Evolutionary conservation across 2,329 filamentous ascomycete genomes (phyloP).

Genomic region (Leptosphaerulina australis): DNA sequence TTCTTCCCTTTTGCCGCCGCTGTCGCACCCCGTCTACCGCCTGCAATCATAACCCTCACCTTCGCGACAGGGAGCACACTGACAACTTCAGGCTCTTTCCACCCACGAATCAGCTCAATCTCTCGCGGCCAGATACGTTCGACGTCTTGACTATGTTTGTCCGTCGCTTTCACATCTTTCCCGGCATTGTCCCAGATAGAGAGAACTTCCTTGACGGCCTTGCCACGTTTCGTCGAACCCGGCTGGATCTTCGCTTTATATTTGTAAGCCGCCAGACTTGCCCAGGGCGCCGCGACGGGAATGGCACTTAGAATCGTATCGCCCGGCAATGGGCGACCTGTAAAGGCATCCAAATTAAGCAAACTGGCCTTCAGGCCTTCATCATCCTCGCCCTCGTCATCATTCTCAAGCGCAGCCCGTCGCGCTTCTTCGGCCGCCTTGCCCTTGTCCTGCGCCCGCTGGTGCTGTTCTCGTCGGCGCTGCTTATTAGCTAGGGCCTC

Average conservation of each 20-base stretch:
- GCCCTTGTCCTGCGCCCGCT: slow-evolving; percentile 74
- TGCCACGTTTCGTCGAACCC: slow-evolving; percentile 88
- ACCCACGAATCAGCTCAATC: slow-evolving; percentile 78
- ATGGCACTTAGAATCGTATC: slow-evolving; percentile 78
- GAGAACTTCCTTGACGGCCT: slow-evolving; percentile 90
- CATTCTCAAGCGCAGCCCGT: slow-evolving; percentile 48
- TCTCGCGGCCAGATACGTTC: slow-evolving; percentile 87
- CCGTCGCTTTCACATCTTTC: slow-evolving; percentile 53
- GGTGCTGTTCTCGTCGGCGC: slow-evolving; percentile 79
- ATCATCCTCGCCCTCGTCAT: slow-evolving; percentile 63
- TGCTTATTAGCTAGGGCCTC: slow-evolving; percentile 74
- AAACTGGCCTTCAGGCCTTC: slow-evolving; percentile 55
- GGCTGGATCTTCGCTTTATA: slow-evolving; percentile 97
- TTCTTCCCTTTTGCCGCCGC: slow-evolving; percentile 39
- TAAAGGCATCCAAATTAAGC: slow-evolving; percentile 67
- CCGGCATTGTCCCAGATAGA: slow-evolving; percentile 76
- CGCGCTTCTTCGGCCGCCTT: slow-evolving; percentile 77
- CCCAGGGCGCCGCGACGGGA: slow-evolving; percentile 68
- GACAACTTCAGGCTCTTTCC: slow-evolving; percentile 82
- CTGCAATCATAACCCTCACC: slow-evolving; percentile 75
- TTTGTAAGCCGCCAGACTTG: slow-evolving; percentile 73
- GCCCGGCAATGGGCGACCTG: slow-evolving; percentile 77
- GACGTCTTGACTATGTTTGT: slow-evolving; percentile 56
- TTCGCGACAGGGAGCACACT: slow-evolving; percentile 82
- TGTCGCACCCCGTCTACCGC: slow-evolving; percentile 36